Evolutionary conservation across 73 alveolate genomes (phyloP).

Genomic region (Symbiodinium natans): DNA sequence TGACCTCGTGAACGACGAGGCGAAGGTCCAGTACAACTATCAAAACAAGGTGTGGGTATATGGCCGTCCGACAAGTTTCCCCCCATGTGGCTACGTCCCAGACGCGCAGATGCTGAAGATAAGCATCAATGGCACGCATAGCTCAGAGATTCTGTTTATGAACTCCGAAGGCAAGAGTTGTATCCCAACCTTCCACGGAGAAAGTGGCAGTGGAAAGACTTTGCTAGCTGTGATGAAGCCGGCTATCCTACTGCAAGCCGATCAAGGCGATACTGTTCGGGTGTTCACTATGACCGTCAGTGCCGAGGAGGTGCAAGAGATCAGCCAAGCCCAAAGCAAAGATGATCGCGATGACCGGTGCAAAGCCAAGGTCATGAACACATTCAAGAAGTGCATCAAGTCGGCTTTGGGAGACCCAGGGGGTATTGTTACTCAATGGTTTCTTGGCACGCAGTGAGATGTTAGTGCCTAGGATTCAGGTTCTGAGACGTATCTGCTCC

Average conservation of each 20-base stretch:
- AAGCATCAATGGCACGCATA: not conserved
- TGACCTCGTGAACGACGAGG: constrained; percentile 1
- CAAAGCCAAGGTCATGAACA: not conserved
- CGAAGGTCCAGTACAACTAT: not conserved
- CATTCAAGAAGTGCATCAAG: not conserved
- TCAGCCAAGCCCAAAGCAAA: no score
- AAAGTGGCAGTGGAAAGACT: constrained; percentile 8
- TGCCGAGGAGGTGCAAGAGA: not conserved
- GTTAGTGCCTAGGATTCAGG: not conserved
- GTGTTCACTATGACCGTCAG: not conserved
- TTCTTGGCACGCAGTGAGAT: not conserved
- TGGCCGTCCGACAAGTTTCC: not conserved
- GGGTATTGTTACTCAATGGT: no score
- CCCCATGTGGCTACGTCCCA: not conserved
- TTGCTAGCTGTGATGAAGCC: not conserved
- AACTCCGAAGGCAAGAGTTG: not conserved
- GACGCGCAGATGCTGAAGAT: not conserved
- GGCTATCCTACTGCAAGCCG: not conserved
- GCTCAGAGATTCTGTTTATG: not conserved
- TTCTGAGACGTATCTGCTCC: not conserved
- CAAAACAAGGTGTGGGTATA: not conserved
- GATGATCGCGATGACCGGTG: not conserved
- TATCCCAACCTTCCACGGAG: not conserved
- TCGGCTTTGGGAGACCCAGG: no score
- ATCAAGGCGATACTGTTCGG: not conserved